phyloP scores from a whole-genome alignment of 345 rosid species.

The Noccaea bulbosa region DNA sequence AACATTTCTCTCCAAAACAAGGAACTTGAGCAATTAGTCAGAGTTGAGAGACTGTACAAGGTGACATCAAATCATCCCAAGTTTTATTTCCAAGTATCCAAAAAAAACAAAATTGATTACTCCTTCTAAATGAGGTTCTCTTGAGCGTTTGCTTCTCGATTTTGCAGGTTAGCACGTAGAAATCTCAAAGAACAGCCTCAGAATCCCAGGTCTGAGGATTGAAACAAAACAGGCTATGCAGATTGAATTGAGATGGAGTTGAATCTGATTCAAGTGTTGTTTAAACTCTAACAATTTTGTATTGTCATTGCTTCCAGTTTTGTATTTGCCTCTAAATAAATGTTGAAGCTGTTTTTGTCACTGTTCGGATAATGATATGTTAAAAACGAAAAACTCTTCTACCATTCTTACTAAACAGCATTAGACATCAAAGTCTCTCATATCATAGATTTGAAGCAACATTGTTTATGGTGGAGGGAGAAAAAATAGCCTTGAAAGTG shows the following conservation, averaged over 20 bases:
- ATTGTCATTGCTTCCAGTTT: background rate
- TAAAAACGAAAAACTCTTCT: background rate
- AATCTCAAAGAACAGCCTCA: background rate
- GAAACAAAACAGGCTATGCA: background rate
- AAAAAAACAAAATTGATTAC: background rate
- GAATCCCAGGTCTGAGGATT: background rate
- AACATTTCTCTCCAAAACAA: slow-evolving; percentile 18
- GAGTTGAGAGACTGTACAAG: slow-evolving; percentile 13
- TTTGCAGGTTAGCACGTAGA: slow-evolving; percentile 20
- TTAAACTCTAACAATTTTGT: slow-evolving; percentile 6
- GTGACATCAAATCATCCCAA: slow-evolving; percentile 29
- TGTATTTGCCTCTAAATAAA: background rate
- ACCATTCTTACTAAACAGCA: background rate
- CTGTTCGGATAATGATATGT: background rate
- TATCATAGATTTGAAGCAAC: slow-evolving; percentile 8
- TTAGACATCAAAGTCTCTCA: slow-evolving; percentile 11
- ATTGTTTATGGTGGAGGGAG: slow-evolving; percentile 2
- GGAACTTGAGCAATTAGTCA: slow-evolving; percentile 8
- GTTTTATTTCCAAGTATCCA: background rate
- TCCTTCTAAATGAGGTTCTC: background rate
- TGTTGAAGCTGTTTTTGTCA: background rate
- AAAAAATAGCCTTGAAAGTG: background rate
- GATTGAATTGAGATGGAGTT: background rate
- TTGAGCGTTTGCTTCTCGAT: background rate
- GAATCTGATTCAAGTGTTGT: background rate